phyloP scores from a whole-genome alignment of 176 grass and related monocot species.

The Avena insularis region DNA sequence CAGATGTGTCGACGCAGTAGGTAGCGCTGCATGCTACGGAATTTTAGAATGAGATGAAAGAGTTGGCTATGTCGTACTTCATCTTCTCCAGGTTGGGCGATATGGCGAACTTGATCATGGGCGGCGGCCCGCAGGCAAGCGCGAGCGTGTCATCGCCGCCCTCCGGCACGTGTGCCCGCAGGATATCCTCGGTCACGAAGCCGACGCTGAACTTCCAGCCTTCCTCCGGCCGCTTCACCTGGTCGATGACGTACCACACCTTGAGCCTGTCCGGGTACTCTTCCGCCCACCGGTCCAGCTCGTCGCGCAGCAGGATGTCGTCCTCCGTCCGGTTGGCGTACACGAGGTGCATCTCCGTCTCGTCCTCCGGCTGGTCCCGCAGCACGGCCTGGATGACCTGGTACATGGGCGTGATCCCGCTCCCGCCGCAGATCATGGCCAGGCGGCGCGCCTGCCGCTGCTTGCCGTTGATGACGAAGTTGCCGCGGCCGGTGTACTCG shows the following conservation, averaged over 20 bases:
- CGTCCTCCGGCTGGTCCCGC: slow-evolving; percentile 74
- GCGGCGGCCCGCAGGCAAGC: slow-evolving; percentile 82
- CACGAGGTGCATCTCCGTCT: slow-evolving; percentile 86
- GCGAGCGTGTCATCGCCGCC: slow-evolving; percentile 74
- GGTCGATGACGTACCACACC: slow-evolving; percentile 91
- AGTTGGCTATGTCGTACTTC: slow-evolving; percentile 74
- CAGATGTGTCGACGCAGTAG: background rate
- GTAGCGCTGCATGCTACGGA: background rate
- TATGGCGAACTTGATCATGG: slow-evolving; percentile 96
- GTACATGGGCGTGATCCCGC: slow-evolving; percentile 95
- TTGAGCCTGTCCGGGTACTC: slow-evolving; percentile 70
- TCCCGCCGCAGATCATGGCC: slow-evolving; percentile 82
- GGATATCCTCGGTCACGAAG: slow-evolving; percentile 64
- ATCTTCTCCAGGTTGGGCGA: slow-evolving; percentile 90
- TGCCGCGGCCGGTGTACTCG: slow-evolving; percentile 77
- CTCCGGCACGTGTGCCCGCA: slow-evolving; percentile 65
- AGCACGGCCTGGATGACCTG: slow-evolving; percentile 90
- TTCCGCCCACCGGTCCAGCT: slow-evolving; percentile 76
- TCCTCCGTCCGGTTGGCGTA: slow-evolving; percentile 90
- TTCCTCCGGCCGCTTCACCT: slow-evolving; percentile 66
- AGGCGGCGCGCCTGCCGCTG: slow-evolving; percentile 59
- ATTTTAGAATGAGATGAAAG: slow-evolving; percentile 66
- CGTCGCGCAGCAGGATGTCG: slow-evolving; percentile 78
- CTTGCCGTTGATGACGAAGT: slow-evolving; percentile 76
- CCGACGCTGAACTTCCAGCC: slow-evolving; percentile 88